Conservation (phyloP, 2,329 filamentous ascomycete genomes). For the Coleophoma eucalyptorum region DNA sequence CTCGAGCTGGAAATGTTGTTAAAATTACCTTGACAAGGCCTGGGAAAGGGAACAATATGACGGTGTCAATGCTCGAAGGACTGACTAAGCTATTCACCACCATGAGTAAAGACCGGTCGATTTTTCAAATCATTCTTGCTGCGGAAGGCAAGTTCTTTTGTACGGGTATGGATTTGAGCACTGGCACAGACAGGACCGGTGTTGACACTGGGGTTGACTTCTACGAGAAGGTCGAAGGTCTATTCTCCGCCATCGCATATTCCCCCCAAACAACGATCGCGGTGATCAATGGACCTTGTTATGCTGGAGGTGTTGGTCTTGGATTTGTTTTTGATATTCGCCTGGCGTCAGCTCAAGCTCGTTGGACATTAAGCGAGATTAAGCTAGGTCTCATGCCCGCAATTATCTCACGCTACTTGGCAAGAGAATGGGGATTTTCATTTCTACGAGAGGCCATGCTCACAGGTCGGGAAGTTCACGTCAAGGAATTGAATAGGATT, state of each 20-base stretch:
- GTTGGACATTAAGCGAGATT: slow-evolving; percentile 33
- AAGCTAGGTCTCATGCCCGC: slow-evolving; percentile 34
- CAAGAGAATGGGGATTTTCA: slow-evolving; percentile 32
- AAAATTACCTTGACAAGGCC: slow-evolving; percentile 31
- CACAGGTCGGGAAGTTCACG: slow-evolving; percentile 25
- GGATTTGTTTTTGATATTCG: slow-evolving; percentile 39
- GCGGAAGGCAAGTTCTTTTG: slow-evolving; percentile 35
- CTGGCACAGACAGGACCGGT: not conserved
- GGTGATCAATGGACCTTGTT: slow-evolving; percentile 35
- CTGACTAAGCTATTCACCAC: slow-evolving; percentile 26
- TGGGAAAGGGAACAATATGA: slow-evolving; percentile 35
- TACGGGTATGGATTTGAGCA: slow-evolving; percentile 35
- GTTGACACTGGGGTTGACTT: too few species aligned
- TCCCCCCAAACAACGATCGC: slow-evolving; percentile 38
- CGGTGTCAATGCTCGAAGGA: slow-evolving; percentile 29
- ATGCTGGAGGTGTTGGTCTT: slow-evolving; percentile 39
- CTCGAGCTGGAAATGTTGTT: slow-evolving; percentile 24
- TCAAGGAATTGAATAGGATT: slow-evolving; percentile 21
- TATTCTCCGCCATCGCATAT: slow-evolving; percentile 34
- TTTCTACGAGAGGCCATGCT: slow-evolving; percentile 35
- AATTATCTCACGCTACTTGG: slow-evolving; percentile 34
- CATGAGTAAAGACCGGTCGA: slow-evolving; percentile 17
- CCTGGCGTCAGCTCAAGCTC: slow-evolving; percentile 13
- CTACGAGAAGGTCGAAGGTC: slow-evolving; percentile 16
- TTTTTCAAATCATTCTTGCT: slow-evolving; percentile 32